Evolutionary conservation across 148 eudicot genomes (phyloP).

Genomic region (Fagopyrum homotropicum): DNA sequence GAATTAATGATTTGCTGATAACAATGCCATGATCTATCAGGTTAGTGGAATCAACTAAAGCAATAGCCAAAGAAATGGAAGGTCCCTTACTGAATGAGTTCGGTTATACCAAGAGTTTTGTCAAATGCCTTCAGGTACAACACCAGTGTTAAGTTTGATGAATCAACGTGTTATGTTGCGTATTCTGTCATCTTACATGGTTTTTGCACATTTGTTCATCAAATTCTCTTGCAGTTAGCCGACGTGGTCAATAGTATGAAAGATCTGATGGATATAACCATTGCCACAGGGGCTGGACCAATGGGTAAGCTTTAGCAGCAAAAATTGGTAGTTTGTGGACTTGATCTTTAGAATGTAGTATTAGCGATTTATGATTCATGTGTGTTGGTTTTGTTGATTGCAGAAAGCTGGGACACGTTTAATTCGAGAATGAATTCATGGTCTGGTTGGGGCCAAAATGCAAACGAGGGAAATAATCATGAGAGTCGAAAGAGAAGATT

Average conservation of each 20-base stretch:
- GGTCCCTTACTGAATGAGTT: conserved; percentile 76
- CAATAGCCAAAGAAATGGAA: conserved; percentile 67
- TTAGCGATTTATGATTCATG: background rate
- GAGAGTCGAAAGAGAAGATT: too few relatives aligned
- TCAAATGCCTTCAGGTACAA: conserved; percentile 87
- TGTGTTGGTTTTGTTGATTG: background rate
- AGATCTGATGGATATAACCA: conserved; percentile 82
- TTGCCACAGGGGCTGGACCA: conserved; percentile 62
- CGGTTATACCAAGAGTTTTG: conserved; percentile 90
- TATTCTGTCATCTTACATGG: too few relatives aligned
- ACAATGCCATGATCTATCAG: conserved; percentile 25
- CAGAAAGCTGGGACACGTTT: background rate
- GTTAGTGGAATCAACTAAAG: conserved; percentile 65
- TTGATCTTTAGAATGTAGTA: background rate
- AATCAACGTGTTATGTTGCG: too few relatives aligned
- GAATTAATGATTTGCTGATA: too few relatives aligned
- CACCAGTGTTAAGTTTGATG: too few relatives aligned
- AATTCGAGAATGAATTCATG: background rate
- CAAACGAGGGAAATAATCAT: background rate
- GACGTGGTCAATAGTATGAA: conserved; percentile 94
- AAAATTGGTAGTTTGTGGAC: background rate
- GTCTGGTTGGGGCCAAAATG: background rate
- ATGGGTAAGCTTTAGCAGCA: conserved; percentile 49
- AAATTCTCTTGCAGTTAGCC: conserved; percentile 49
- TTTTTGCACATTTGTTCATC: too few relatives aligned